Evolutionary conservation across 441 rosid genomes (phyloP).

Genomic region (Capsella rubella): DNA sequence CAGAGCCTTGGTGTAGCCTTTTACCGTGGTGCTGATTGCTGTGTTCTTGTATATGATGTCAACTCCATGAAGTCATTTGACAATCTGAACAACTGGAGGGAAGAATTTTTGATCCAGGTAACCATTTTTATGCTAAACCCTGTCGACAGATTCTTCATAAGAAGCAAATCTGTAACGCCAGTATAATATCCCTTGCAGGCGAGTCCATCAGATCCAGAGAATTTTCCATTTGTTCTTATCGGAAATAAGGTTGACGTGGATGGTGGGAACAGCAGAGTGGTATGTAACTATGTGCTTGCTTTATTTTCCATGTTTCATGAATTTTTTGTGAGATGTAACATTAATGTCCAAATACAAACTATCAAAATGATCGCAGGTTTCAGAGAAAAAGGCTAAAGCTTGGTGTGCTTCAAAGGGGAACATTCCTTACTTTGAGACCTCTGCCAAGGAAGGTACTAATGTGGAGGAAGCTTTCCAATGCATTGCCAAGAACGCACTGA

Average conservation of each 20-base stretch:
- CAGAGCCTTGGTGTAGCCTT: conserved; percentile 88
- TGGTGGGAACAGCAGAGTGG: conserved; percentile 85
- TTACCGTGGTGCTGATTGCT: conserved; percentile 84
- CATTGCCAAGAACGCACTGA: conserved; percentile 93
- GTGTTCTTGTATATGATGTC: conserved; percentile 84
- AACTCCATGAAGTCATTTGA: conserved; percentile 80
- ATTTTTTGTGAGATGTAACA: neutral
- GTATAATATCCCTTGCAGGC: conserved; percentile 55
- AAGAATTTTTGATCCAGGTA: conserved; percentile 85
- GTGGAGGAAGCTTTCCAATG: conserved; percentile 98
- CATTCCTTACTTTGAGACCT: conserved; percentile 97
- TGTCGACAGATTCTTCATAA: neutral
- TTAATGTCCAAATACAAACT: neutral
- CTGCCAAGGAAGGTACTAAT: conserved; percentile 95
- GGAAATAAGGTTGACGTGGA: conserved; percentile 79
- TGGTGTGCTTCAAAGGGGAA: conserved; percentile 99
- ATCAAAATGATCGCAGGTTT: conserved; percentile 56
- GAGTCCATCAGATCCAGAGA: conserved; percentile 83
- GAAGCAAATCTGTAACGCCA: neutral
- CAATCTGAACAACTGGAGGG: conserved; percentile 81
- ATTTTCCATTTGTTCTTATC: conserved; percentile 76
- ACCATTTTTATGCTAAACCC: conserved; percentile 13
- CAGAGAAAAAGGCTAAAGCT: conserved; percentile 94
- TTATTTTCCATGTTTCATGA: conserved; percentile 5
- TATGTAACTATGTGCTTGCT: conserved; percentile 34